Conservation (phyloP, 352 stramenopile genomes). For the Poterioochromonas sp. region DNA sequence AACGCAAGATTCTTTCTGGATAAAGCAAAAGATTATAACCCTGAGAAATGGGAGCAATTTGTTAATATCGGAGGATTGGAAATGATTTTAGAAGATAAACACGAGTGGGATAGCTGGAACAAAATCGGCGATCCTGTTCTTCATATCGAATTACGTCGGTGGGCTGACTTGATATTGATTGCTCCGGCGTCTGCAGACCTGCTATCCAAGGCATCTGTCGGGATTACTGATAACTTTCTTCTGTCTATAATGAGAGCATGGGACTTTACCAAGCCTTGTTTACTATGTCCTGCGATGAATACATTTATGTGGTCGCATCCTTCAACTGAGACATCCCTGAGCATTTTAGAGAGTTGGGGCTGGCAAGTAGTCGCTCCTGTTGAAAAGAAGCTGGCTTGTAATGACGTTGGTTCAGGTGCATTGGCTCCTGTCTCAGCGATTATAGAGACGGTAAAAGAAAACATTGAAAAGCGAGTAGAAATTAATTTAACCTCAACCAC, state of each 20-base stretch:
- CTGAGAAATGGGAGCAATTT: constrained; percentile 13
- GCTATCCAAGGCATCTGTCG: constrained; percentile 5
- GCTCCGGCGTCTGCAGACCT: constrained; percentile 11
- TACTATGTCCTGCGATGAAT: constrained; percentile 33
- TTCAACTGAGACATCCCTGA: neutral
- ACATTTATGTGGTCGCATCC: constrained; percentile 32
- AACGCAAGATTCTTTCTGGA: constrained; percentile 16
- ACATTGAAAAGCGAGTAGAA: no score
- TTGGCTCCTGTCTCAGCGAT: neutral
- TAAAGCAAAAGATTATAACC: constrained; percentile 21
- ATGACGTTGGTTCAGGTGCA: constrained; percentile 12
- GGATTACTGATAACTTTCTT: constrained; percentile 31
- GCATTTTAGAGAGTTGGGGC: constrained; percentile 5
- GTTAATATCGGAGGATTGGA: neutral
- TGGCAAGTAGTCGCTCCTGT: constrained; percentile 16
- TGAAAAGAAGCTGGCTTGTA: constrained; percentile 20
- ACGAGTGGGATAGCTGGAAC: constrained; percentile 30
- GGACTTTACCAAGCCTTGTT: constrained; percentile 25
- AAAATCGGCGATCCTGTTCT: constrained; percentile 19
- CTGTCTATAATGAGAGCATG: constrained; percentile 24
- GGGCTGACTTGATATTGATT: constrained; percentile 29
- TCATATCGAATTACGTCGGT: constrained; percentile 28
- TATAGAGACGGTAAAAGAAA: neutral
- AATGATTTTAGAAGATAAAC: constrained; percentile 14
- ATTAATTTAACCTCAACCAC: no score